phyloP scores from a whole-genome alignment of 768 basidiomycete genomes.

The Boletus pseudo-olivaceus region DNA sequence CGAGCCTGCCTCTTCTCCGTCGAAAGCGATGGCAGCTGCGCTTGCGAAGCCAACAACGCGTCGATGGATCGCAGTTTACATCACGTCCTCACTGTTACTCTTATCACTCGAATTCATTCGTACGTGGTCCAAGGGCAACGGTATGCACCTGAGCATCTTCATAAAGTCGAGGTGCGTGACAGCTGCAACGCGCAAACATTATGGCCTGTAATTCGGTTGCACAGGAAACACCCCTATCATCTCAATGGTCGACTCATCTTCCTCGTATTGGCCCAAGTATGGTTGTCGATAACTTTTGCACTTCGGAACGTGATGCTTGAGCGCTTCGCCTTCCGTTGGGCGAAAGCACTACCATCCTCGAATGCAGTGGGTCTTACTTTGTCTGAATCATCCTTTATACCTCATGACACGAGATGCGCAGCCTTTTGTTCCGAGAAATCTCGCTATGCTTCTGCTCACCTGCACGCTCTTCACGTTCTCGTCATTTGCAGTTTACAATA shows the following conservation, averaged over 20 bases:
- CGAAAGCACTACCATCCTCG: slow-evolving; percentile 11
- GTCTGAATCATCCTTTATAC: neutral
- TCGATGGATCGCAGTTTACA: slow-evolving; percentile 45
- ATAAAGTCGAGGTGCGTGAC: slow-evolving; percentile 60
- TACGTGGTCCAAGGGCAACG: slow-evolving; percentile 27
- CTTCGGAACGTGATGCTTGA: slow-evolving; percentile 63
- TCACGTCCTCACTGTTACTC: slow-evolving; percentile 43
- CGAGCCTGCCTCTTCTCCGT: slow-evolving; percentile 50
- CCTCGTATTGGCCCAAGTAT: slow-evolving; percentile 50
- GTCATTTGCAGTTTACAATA: slow-evolving; percentile 37
- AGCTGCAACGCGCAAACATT: neutral
- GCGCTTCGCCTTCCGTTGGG: slow-evolving; percentile 51
- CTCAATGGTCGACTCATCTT: slow-evolving; percentile 68
- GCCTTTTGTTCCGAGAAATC: slow-evolving; percentile 21
- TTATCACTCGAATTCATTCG: slow-evolving; percentile 43
- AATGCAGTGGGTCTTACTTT: slow-evolving; percentile 18
- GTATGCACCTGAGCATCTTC: slow-evolving; percentile 51
- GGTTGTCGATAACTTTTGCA: slow-evolving; percentile 44
- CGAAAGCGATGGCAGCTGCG: slow-evolving; percentile 43
- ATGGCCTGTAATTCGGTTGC: neutral
- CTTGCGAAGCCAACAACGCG: slow-evolving; percentile 45
- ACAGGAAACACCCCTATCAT: slow-evolving; percentile 71
- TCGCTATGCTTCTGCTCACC: slow-evolving; percentile 31
- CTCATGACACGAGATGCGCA: neutral
- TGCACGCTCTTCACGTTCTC: slow-evolving; percentile 40